Evolutionary conservation across 1,284 basidiomycete genomes (phyloP), one percentile per base, ranked within the genome.

Genomic region (Tremellales sp.): DNA sequence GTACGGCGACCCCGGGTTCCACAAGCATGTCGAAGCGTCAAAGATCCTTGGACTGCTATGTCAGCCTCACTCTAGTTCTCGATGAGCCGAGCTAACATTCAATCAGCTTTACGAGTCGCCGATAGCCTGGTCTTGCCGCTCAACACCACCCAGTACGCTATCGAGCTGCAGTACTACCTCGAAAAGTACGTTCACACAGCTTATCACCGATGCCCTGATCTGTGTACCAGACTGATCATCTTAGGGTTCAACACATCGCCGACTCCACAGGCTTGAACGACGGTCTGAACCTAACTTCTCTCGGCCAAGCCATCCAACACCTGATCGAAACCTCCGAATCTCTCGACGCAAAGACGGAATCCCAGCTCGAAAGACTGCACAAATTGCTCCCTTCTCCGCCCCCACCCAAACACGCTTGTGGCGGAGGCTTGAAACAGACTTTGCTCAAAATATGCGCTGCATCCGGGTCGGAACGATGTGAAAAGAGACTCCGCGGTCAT

Each of bases 1-100:
- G 24, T 91, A 82, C 62, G 86, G 80, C 29, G 89, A 92, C 68
- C 84, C 84, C 15, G 82, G 81, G 4, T 91, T 88, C 76, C 71
- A 81, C 59, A 80, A 82, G 46, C 86, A 89, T 73, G 78, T 82
- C 45, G 83, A 84, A 21, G 74, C 84, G 27, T 80, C 86, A 15
- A 82, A 86, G 62, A 79, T 82, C 56, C 68, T 86, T 19, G 84
- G 85, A 42, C 66, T 87, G 31, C 61, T 82, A 44, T 45, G 61
- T 65, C 43, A 59, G 59, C 49, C 12, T 3, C 25, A 6, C 22
- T 27, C 15, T 40, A 22, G 39, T 15, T 15, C 40, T 43, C 23
- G 41, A 27, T 24, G 7, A 19, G 39, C 11, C 23, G 24, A 33
- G 15, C 21, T 17, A 22, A 40, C 42, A 19, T 37, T 17, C 21